Conservation (phyloP, 139 green algal species). For the Chlamydomonas sp. region DNA sequence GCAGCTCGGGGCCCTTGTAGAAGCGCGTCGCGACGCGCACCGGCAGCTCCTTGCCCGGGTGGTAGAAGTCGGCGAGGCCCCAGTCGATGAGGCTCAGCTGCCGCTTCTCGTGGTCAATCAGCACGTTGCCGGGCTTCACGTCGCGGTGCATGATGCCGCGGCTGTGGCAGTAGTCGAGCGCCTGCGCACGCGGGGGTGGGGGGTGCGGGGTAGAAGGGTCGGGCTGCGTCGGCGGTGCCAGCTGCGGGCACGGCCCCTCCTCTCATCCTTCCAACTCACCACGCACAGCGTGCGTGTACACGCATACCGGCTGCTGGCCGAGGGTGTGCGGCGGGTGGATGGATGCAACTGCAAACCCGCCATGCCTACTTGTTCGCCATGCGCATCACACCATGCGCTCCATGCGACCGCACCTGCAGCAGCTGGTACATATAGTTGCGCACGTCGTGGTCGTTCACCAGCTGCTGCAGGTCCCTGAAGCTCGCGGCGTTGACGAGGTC, state of each 20-base stretch:
- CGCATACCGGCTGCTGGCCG: no score
- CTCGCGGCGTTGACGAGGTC: slow-evolving; percentile 75
- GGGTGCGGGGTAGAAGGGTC: background rate
- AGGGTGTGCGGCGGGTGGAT: background rate
- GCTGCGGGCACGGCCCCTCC: no score
- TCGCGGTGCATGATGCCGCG: slow-evolving; percentile 86
- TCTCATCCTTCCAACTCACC: background rate
- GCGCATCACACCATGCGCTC: no score
- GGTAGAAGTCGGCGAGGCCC: slow-evolving; percentile 99
- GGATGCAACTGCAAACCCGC: no score
- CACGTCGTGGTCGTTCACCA: slow-evolving; percentile 89
- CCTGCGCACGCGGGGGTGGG: slow-evolving; percentile 68
- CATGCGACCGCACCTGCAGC: background rate
- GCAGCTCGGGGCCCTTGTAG: slow-evolving; percentile 98
- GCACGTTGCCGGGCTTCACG: slow-evolving; percentile 71
- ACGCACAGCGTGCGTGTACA: background rate
- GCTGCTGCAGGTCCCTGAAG: slow-evolving; percentile 79
- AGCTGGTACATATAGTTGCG: slow-evolving; percentile 91
- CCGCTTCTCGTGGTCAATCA: slow-evolving; percentile 92
- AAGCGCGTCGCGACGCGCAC: slow-evolving; percentile 59
- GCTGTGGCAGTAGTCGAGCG: slow-evolving; percentile 91
- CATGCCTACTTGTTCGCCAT: no score
- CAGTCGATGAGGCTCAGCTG: slow-evolving; percentile 97
- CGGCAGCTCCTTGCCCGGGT: slow-evolving; percentile 80
- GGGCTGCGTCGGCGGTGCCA: no score